Evolutionary conservation across 495 filamentous ascomycete species (phyloP).

Genomic region (Penicillium egyptiacum): DNA sequence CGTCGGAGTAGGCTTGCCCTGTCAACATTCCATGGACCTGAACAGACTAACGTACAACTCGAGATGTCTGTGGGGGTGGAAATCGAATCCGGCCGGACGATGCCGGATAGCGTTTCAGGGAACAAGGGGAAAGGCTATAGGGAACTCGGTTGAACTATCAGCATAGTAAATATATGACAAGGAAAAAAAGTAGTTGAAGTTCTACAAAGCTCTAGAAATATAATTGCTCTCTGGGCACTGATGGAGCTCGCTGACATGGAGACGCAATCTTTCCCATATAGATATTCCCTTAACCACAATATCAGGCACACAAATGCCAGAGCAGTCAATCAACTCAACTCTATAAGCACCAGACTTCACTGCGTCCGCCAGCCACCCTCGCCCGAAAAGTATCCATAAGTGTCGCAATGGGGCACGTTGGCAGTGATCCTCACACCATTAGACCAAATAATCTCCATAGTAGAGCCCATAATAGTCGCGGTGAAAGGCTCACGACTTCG

Average conservation of each 20-base stretch:
- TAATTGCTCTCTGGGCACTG: neutral
- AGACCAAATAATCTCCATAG: slow-evolving; percentile 10
- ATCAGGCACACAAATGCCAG: neutral
- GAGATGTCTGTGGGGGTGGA: neutral
- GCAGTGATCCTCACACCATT: slow-evolving; percentile 14
- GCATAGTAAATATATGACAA: neutral
- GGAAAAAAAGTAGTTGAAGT: too few relatives aligned
- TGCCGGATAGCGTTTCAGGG: neutral
- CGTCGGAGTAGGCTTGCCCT: neutral
- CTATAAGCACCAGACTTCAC: neutral
- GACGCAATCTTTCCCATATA: neutral
- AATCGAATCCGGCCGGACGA: slow-evolving; percentile 1
- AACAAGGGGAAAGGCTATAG: neutral
- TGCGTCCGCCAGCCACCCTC: slow-evolving; percentile 10
- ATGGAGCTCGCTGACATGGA: too few relatives aligned
- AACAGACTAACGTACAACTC: neutral
- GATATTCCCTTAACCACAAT: neutral
- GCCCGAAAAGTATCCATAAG: slow-evolving; percentile 6
- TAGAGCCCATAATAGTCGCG: slow-evolving; percentile 9
- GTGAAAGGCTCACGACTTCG: slow-evolving; percentile 6
- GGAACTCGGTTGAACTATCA: neutral
- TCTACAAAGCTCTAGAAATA: neutral
- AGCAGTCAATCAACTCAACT: neutral
- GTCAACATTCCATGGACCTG: slow-evolving; percentile 3
- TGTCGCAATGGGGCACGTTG: slow-evolving; percentile 10